These are phyloP conservation scores for Pichia terricola DNA, from an alignment of 1,139 yeast species.

Conservation along the genomic window DNA sequence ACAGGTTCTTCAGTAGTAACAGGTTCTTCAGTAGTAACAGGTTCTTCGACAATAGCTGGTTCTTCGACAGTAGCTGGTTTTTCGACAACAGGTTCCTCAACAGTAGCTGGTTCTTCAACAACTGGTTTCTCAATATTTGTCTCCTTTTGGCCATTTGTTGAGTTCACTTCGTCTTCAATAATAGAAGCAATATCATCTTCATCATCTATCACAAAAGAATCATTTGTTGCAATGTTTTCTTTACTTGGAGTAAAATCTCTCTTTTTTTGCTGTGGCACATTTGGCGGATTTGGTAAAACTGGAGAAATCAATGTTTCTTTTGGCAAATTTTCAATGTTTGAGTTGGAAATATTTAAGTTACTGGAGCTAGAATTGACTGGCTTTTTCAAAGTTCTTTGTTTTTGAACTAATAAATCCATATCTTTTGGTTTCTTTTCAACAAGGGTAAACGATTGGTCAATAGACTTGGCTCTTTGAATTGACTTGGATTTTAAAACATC, in stretches of 20 bases:
- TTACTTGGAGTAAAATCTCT: slow-evolving; percentile 11
- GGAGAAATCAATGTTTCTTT: slow-evolving; percentile 24
- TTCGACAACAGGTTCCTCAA: slow-evolving; percentile 1
- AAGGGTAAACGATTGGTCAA: slow-evolving; percentile 9
- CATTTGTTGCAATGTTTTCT: slow-evolving; percentile 14
- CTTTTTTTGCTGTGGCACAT: not conserved
- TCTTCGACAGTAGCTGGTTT: not conserved
- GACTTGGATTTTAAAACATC: slow-evolving; percentile 36
- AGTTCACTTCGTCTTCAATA: slow-evolving; percentile 2
- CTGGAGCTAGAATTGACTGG: not conserved
- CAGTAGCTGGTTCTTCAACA: slow-evolving; percentile 1
- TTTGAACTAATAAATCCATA: slow-evolving; percentile 7
- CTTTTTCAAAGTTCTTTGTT: not conserved
- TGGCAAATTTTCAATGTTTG: slow-evolving; percentile 17
- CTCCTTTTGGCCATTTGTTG: not conserved
- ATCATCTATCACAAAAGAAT: slow-evolving; percentile 22
- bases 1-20: not conserved
- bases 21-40: slow-evolving; percentile 4
- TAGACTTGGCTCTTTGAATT: slow-evolving; percentile 18
- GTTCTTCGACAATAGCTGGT: slow-evolving; percentile 3
- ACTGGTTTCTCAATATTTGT: slow-evolving; percentile 1
- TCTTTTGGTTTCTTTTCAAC: slow-evolving; percentile 9
- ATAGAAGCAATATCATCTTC: slow-evolving; percentile 12
- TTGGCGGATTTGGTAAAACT: slow-evolving; percentile 9
- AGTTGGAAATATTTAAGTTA: not conserved